These are phyloP conservation scores for Fusarium nelsonii DNA, from an alignment of 2,329 filamentous ascomycete species.

Conservation along the genomic window DNA sequence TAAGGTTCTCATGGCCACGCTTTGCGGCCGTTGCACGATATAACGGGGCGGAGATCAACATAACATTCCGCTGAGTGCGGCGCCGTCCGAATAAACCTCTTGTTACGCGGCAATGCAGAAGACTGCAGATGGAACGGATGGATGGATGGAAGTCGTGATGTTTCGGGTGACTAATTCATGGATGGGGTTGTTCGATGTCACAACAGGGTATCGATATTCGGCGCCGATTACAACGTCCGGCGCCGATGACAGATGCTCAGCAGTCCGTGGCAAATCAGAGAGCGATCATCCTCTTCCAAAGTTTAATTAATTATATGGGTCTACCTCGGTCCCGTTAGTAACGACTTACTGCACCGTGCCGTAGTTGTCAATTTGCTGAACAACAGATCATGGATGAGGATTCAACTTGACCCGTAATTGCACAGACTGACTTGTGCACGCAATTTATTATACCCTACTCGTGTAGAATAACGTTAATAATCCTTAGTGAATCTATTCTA, in stretches of 20 bases:
- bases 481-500: slow-evolving; percentile 19
- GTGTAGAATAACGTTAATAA: neutral
- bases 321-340: slow-evolving; percentile 2
- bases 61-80: neutral
- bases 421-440: neutral
- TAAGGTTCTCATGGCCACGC: slow-evolving; percentile 25
- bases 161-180: slow-evolving; percentile 15
- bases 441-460: neutral
- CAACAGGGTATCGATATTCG: slow-evolving; percentile 20
- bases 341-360: neutral
- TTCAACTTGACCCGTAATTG: neutral
- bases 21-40: slow-evolving; percentile 25
- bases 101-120: neutral
- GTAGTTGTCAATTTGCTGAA: slow-evolving; percentile 1
- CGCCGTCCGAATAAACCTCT: neutral
- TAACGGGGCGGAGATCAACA: neutral
- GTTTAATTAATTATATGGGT: slow-evolving; percentile 30
- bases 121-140: neutral
- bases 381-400: neutral
- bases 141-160: slow-evolving; percentile 10
- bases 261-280: slow-evolving; percentile 21
- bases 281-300: slow-evolving; percentile 21
- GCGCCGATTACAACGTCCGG: slow-evolving; percentile 28
- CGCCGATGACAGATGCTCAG: slow-evolving; percentile 31
- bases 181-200: neutral